Evolutionary conservation across 164 flowering plant genomes (phyloP).

Genomic region (Tetrastigma voinierianum): DNA sequence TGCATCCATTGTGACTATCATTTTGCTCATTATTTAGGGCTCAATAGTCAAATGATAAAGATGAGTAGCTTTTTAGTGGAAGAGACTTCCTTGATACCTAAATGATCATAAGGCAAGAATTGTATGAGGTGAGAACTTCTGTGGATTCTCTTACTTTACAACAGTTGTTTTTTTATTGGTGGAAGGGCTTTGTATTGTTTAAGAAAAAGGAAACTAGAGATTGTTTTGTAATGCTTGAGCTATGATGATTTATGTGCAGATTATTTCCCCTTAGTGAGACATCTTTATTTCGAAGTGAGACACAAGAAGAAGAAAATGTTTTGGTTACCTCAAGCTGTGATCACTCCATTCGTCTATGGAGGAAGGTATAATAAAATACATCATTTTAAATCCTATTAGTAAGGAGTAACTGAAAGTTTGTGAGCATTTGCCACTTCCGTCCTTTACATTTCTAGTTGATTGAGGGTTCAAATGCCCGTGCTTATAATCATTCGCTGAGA

Average conservation of each 20-base stretch:
- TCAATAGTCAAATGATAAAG: no score
- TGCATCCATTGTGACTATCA: background rate
- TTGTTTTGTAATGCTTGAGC: background rate
- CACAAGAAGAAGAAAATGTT: slow-evolving; percentile 32
- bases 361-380: slow-evolving; percentile 51
- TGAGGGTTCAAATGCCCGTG: background rate
- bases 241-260: slow-evolving; percentile 35
- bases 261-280: slow-evolving; percentile 47
- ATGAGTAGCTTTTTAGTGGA: no score
- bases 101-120: no score
- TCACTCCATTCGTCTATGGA: slow-evolving; percentile 72
- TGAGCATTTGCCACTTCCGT: background rate
- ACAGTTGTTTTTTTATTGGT: no score
- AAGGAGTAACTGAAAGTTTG: background rate
- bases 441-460: background rate
- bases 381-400: background rate
- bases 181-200: no score
- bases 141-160: no score
- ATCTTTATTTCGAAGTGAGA: slow-evolving; percentile 34
- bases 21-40: no score
- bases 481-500: background rate
- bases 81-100: no score
- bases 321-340: slow-evolving; percentile 74
- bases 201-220: no score
- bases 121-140: no score